Base-by-base conservation (phyloP, 1,284 basidiomycete genomes). In the Rhodotorula sp. region DNA sequence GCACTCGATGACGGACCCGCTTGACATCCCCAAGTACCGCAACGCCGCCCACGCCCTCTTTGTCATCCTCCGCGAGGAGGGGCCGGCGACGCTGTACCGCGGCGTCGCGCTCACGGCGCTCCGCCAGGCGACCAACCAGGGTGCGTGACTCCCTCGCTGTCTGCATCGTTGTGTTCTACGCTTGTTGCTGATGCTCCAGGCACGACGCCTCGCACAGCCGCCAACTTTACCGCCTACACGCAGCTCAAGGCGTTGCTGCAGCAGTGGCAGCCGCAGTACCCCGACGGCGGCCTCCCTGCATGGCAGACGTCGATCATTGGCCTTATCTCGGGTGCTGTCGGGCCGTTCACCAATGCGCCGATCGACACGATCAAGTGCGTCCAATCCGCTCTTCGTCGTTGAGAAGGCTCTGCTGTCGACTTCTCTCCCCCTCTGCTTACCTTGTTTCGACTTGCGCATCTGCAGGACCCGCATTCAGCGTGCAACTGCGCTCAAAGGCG, bases 221-320 rank as follows among this genome's bases (percentile, higher is more conserved):
- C 93, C 68, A 99, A 99, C 83, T 99, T 99, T 80, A 99, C 96
- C 9, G 93, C 92, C 53, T 99, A 99, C 85, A 96, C 97, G 82
- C 92, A 98, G 81, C 85, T 98, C 78, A 98, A 98, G 85, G 91
- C 90, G 80, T 79, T 89, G 67, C 70, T 63, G 90, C 91, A 45
- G 87, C 91, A 83, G 68, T 83, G 87, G 77, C 96, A 99, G 81
- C 93, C 93, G 19, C 87, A 90, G 54, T 82, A 82, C 16, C 87
- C 90, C 55, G 82, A 81, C 45, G 77, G 77, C 56, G 82, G 80
- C 67, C 86, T 99, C 66, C 97, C 96, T 2, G 92, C 91, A 55
- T 97, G 92, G 83, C 94, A 97, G 81, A 94, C 96, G 76, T 93
- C 96, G 87, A 73, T 91, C 50, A 93, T 99, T 71, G 96, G 96